Percentiles rank a stretch among this genome's conserved stretches.
Evolutionary conservation across 345 rosid species (phyloP).

Genomic region (Clausena lansium): DNA sequence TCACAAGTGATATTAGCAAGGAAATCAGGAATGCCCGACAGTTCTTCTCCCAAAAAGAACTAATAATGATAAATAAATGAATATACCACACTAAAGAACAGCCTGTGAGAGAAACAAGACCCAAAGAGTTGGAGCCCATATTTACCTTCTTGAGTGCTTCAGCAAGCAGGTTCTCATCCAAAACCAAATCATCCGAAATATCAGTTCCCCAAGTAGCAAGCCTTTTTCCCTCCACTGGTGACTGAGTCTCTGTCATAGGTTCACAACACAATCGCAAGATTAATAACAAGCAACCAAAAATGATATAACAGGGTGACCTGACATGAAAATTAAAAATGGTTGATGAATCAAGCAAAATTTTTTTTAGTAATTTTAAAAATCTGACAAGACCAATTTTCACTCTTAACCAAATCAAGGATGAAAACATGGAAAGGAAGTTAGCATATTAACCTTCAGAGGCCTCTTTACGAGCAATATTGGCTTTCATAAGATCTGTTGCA

Average conservation of each 20-base stretch:
- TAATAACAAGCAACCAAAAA: not conserved
- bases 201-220: slow-evolving; percentile 84
- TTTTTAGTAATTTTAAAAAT: not conserved
- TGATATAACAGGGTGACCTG: not conserved
- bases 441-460: slow-evolving; percentile 46
- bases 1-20: not conserved
- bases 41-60: not conserved
- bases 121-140: not conserved
- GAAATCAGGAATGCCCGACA: not conserved
- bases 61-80: not conserved
- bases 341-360: not conserved
- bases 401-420: not conserved
- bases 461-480: slow-evolving; percentile 66
- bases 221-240: slow-evolving; percentile 57
- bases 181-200: slow-evolving; percentile 59
- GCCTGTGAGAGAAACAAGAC: not conserved
- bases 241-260: slow-evolving; percentile 30
- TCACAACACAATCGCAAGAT: not conserved
- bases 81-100: not conserved
- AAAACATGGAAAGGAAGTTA: not conserved
- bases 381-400: not conserved
- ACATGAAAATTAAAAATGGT: not conserved
- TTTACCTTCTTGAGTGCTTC: slow-evolving; percentile 68
- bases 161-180: slow-evolving; percentile 57
- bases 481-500: slow-evolving; percentile 65